These are phyloP conservation scores for Wallacemonas rigidus DNA, from an alignment of 208 protist genomes.

Conservation along the genomic window DNA sequence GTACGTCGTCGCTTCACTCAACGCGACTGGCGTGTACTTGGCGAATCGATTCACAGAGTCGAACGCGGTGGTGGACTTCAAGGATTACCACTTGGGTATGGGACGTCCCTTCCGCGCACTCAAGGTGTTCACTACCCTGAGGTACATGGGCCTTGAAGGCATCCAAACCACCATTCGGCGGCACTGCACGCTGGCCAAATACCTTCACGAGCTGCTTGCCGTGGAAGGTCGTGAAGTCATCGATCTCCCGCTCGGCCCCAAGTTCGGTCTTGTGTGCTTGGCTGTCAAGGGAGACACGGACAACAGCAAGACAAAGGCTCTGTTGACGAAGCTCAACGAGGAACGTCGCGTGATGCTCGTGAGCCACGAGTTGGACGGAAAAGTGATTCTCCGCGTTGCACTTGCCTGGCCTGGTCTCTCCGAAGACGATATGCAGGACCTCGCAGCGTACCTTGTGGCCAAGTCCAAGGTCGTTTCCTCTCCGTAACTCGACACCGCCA, in stretches of 20 bases:
- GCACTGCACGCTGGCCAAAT: conserved; percentile 40
- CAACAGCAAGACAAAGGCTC: conserved; percentile 30
- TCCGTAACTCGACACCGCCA: conserved; percentile 8
- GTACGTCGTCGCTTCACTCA: conserved; percentile 47
- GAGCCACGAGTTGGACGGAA: conserved; percentile 37
- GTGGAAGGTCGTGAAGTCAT: conserved; percentile 15
- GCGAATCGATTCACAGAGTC: conserved; percentile 40
- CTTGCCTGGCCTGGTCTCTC: conserved; percentile 35
- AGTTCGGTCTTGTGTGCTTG: conserved; percentile 53
- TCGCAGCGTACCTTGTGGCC: conserved; percentile 23
- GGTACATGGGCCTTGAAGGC: conserved; percentile 53
- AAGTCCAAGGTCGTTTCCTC: conserved; percentile 38
- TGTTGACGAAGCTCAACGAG: conserved; percentile 29
- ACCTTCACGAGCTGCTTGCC: conserved; percentile 31
- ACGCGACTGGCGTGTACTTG: conserved; percentile 47
- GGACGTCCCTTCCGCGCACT: conserved; percentile 62
- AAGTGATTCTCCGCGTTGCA: conserved; percentile 30
- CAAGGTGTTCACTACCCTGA: conserved; percentile 65
- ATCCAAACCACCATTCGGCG: conserved; percentile 49
- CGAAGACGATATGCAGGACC: conserved; percentile 37
- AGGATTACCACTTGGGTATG: conserved; percentile 74
- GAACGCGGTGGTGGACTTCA: conserved; percentile 50
- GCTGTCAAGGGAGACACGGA: conserved; percentile 25
- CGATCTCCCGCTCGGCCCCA: conserved; percentile 33
- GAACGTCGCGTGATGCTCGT: conserved; percentile 40